Evolutionary conservation across 2,329 filamentous ascomycete genomes (phyloP), one percentile per base, ranked within the genome.

Genomic region (Amesomyces nigricolor): DNA sequence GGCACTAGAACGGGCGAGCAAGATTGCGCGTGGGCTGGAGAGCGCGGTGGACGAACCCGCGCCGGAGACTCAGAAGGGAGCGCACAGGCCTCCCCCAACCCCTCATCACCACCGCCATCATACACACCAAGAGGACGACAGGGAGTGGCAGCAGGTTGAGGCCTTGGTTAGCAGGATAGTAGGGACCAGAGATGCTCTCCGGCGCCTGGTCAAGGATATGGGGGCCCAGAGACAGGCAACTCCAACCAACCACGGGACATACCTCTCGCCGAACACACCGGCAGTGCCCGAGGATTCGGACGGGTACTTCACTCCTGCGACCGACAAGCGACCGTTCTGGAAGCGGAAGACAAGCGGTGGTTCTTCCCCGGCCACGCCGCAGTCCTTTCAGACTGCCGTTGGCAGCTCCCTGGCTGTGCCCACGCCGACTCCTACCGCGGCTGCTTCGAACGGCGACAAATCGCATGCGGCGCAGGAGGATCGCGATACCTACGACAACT

Each of bases 71-170:
- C 49, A 51, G 9, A n/a, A 46, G 40, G 54, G 53, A 56, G 9
- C 55, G 13, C 64, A 66, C 32, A 61, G 62, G 46, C 63, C 62
- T 46, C 47, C 63, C 8, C 57, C 64, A 37, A 64, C 67, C 7
- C 65, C 6, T 26, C 22, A 26, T 26, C 22, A 26, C 22, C 22
- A 26, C 6, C 22, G 22, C 6, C 65, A 69, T 2, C 66, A 70
- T 47, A 67, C 68, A 16, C 73, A 67, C 56, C 65, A 73, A 37
- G 68, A 84, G 5, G 89, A 95, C 63, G 86, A 92, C 52, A 79
- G 80, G 57, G 90, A 96, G 70, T 99, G 94, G 94, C 80, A 83
- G 57, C 87, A 88, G 64, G 87, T 96, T 1, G 91, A 96, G 71
- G 78, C 85, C 1, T 75, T 99, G 38, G 88, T 97, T 29, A 91